Conservation (phyloP, 1,284 basidiomycete species). For the Rhizopogon hawkerae region DNA sequence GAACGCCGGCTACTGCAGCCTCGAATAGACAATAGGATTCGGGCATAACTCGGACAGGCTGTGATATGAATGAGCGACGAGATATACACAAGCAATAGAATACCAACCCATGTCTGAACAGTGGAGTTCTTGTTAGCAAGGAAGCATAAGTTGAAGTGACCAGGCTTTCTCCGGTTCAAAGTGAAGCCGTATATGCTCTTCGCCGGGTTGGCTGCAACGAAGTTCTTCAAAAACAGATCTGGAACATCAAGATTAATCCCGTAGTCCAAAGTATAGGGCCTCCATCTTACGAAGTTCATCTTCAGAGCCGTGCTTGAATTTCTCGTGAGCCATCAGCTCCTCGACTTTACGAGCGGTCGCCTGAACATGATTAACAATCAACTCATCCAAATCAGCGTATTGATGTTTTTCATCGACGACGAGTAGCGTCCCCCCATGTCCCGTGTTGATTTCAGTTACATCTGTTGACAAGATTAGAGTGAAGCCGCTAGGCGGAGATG, state of each 20-base stretch:
- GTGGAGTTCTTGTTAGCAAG: conserved; percentile 84
- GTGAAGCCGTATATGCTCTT: conserved; percentile 96
- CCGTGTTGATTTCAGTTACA: conserved; percentile 81
- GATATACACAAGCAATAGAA: conserved; percentile 1
- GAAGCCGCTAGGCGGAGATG: conserved; percentile 1
- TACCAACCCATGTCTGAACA: conserved; percentile 83
- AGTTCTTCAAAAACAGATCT: conserved; percentile 89
- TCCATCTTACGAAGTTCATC: conserved; percentile 76
- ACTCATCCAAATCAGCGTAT: conserved; percentile 94
- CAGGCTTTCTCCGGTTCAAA: conserved; percentile 82
- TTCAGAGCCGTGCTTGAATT: conserved; percentile 85
- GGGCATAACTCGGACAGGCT: conserved; percentile 86
- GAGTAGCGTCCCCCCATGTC: conserved; percentile 66
- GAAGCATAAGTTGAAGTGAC: conserved; percentile 92
- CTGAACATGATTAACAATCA: conserved; percentile 96
- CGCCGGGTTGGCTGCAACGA: conserved; percentile 86
- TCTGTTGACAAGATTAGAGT: conserved; percentile 41
- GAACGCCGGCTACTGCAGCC: conserved; percentile 80
- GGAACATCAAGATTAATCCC: conserved; percentile 2
- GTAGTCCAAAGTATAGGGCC: conserved; percentile 2
- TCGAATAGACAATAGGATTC: conserved; percentile 87
- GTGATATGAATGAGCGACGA: conserved; percentile 10
- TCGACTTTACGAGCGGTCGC: conserved; percentile 92
- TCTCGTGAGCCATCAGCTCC: conserved; percentile 93
- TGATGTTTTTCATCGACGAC: conserved; percentile 76